These are phyloP conservation scores for Tulasnella sp. DNA, from an alignment of 768 basidiomycete species.

Conservation along the genomic window DNA sequence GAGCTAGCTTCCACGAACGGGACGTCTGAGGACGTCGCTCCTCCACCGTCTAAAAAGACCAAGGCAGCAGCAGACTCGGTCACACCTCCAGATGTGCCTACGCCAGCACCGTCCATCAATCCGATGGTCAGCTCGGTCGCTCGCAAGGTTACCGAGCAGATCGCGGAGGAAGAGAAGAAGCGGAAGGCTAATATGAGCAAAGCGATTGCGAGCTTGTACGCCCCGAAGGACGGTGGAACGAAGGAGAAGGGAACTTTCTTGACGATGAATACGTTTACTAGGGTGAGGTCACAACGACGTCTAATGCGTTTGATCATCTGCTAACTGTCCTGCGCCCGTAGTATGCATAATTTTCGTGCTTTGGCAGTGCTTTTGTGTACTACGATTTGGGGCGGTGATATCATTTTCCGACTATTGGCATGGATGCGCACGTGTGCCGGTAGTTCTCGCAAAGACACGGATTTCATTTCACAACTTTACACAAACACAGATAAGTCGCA, in stretches of 20 bases:
- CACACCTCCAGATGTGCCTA: not conserved
- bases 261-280: conserved; percentile 84
- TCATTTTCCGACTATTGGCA: no score
- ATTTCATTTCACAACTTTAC: no score
- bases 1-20: conserved; percentile 25
- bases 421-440: no score
- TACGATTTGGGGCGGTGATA: no score
- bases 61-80: not conserved
- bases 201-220: conserved; percentile 75
- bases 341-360: not conserved
- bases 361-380: no score
- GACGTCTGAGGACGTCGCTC: conserved; percentile 15
- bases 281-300: conserved; percentile 40
- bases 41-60: conserved; percentile 21
- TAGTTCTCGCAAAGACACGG: no score
- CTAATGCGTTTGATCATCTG: not conserved
- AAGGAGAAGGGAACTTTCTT: conserved; percentile 86
- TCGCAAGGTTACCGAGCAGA: conserved; percentile 54
- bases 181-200: conserved; percentile 73
- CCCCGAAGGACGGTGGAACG: conserved; percentile 39
- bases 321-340: not conserved
- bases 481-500: no score
- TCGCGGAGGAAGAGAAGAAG: conserved; percentile 74
- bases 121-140: conserved; percentile 39
- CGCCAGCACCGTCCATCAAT: conserved; percentile 34